Percentiles rank a stretch among this genome's conserved stretches.
Evolutionary conservation across 768 basidiomycete species (phyloP).

Genomic region (Rhodotorula toruloides): DNA sequence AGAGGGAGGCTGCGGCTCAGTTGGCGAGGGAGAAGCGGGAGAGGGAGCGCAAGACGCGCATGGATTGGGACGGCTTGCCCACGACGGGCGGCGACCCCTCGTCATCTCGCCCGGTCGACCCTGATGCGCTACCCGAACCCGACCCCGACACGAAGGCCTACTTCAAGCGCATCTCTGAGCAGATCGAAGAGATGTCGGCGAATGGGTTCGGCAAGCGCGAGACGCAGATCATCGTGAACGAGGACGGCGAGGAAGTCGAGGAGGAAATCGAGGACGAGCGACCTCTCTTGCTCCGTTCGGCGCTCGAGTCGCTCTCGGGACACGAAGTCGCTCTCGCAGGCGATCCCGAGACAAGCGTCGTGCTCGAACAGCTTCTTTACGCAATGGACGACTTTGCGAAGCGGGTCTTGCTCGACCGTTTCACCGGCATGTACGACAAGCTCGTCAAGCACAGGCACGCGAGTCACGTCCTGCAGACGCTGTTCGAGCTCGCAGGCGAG

Average conservation of each 20-base stretch:
- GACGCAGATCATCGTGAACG: constrained; percentile 17
- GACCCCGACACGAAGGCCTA: constrained; percentile 45
- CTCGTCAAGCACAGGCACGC: constrained; percentile 36
- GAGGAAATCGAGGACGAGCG: constrained; percentile 52
- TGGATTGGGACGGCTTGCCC: constrained; percentile 26
- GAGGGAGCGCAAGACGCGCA: constrained; percentile 28
- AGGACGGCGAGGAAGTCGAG: constrained; percentile 38
- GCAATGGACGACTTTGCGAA: constrained; percentile 97
- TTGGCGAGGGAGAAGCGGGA: constrained; percentile 23
- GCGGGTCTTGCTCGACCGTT: constrained; percentile 77
- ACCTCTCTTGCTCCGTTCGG: constrained; percentile 71
- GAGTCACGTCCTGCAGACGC: constrained; percentile 36
- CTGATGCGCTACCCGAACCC: constrained; percentile 35
- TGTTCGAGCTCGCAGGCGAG: constrained; percentile 42
- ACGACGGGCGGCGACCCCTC: neutral
- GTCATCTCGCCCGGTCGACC: constrained; percentile 1
- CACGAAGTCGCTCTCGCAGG: constrained; percentile 87
- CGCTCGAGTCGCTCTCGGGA: constrained; percentile 72
- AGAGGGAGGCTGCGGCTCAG: constrained; percentile 20
- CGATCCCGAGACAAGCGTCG: constrained; percentile 85
- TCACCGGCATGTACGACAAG: constrained; percentile 73
- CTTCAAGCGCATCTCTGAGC: constrained; percentile 38
- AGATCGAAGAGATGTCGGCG: constrained; percentile 42
- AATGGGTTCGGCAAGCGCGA: constrained; percentile 15
- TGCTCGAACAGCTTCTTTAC: constrained; percentile 80